Conservation (phyloP, 805 yeast genomes). For the Ogataea degrootiae region DNA sequence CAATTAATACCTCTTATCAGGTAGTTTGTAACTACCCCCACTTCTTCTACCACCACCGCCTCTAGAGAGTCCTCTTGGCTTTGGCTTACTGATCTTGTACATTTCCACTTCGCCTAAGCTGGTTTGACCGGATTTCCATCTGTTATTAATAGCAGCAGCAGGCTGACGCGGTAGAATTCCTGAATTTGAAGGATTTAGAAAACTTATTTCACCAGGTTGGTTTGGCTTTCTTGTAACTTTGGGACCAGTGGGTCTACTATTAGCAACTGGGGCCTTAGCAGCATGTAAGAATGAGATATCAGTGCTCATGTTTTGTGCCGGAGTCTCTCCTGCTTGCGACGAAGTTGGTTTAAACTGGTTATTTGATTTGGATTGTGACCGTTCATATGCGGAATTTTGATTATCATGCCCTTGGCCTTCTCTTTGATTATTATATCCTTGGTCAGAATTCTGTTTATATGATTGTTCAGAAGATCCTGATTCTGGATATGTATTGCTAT, state of each 20-base stretch:
- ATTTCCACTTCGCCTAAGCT: slow-evolving; percentile 5
- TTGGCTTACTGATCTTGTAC: slow-evolving; percentile 21
- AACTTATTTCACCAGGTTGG: neutral
- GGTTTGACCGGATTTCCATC: neutral
- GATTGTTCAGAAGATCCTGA: too few relatives aligned
- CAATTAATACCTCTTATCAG: neutral
- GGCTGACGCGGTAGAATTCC: neutral
- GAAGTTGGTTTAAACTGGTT: too few relatives aligned
- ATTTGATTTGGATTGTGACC: too few relatives aligned
- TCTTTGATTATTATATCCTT: too few relatives aligned
- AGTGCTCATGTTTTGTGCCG: too few relatives aligned
- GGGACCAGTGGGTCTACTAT: neutral
- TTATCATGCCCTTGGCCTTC: too few relatives aligned
- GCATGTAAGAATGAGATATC: too few relatives aligned
- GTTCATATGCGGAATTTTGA: too few relatives aligned
- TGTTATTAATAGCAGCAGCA: neutral
- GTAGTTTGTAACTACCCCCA: neutral
- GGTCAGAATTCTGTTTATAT: too few relatives aligned
- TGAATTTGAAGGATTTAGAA: neutral
- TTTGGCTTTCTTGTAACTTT: neutral
- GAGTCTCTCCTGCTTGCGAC: too few relatives aligned
- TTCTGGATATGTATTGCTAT: too few relatives aligned
- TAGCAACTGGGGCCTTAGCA: too few relatives aligned
- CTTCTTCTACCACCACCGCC: neutral
- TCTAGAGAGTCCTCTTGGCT: slow-evolving; percentile 8